Evolutionary conservation across 75 land plant genomes (phyloP), one percentile per base, ranked within the genome.

Genomic region (Chamaecyparis obtusa): DNA sequence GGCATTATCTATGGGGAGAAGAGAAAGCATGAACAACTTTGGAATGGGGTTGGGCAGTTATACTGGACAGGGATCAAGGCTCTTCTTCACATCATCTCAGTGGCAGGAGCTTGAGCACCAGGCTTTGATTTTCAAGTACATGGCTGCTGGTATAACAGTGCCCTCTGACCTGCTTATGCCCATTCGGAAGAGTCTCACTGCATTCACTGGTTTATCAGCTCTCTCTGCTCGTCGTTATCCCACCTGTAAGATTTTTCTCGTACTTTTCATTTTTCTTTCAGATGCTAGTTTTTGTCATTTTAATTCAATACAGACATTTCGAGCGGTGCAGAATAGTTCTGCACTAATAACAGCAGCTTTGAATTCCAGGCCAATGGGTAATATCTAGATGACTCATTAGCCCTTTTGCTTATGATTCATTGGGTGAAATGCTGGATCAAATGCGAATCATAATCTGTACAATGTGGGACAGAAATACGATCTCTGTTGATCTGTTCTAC

Each of bases 41-140:
- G 72, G 90, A 17, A 85, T 75, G 57, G 77, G 87, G 16, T 74
- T 84, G 41, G 78, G 55, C 37, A 83, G 74, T 75, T 39, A 71
- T 76, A 49, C 11, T n/a, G 36, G 57, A 30, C 77, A 72, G 54
- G 89, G 89, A 69, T 85, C 80, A 15, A 74, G 87, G 32, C 49
- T 72, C 27, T 88, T 85, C 17, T 92, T 92, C 88, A 92, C 93
- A 9, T 67, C 90, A 15, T 48, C 51, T 9, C 93, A 92, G 78
- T 91, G 93, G 90, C 93, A 90, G 37, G 93, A 92, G 67, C 86
- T 92, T 80, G 93, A 92, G 55, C 93, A 91, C 87, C 93, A 92
- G 43, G 93, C 93, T 24, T 85, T 92, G 77, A 91, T 92, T 71
- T 92, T 91, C 87, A 92, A 92, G 88, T 88, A 88, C 79, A 91